These are phyloP conservation scores for Flaveria brownii DNA, from an alignment of 129 eudicot species.

Conservation along the genomic window DNA sequence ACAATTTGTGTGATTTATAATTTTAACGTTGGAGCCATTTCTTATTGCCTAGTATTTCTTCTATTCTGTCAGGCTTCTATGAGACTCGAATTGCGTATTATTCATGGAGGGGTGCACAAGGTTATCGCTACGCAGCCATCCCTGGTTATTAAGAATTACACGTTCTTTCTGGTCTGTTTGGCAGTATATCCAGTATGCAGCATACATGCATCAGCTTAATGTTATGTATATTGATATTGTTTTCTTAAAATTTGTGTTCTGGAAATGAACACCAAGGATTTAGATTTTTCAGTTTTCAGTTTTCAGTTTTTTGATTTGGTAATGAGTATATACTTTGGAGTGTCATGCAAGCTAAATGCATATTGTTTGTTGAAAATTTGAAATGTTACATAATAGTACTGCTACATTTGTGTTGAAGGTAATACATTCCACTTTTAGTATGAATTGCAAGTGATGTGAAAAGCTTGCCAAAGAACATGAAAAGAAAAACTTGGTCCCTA, in stretches of 20 bases:
- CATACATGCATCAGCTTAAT: constrained; percentile 10
- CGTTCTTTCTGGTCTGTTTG: constrained; percentile 9
- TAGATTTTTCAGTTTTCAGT: neutral
- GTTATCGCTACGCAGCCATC: constrained; percentile 81
- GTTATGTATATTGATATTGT: constrained; percentile 22
- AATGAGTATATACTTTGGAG: neutral
- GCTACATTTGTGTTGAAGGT: neutral
- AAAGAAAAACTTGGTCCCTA: neutral
- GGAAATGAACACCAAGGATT: neutral
- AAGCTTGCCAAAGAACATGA: neutral
- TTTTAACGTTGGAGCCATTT: neutral
- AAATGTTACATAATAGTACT: neutral
- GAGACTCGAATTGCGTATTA: constrained; percentile 14
- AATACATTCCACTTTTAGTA: neutral
- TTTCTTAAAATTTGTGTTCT: constrained; percentile 10
- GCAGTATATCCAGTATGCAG: constrained; percentile 31
- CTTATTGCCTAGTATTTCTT: neutral
- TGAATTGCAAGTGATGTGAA: constrained; percentile 1
- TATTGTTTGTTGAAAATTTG: neutral
- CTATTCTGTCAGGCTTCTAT: neutral
- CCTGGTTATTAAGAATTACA: constrained; percentile 56
- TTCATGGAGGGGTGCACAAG: constrained; percentile 94
- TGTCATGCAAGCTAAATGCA: neutral
- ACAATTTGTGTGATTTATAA: neutral
- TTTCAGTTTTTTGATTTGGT: neutral